These are phyloP conservation scores for Fabrea salina DNA, from an alignment of 169 alveolate species.

Conservation along the genomic window DNA sequence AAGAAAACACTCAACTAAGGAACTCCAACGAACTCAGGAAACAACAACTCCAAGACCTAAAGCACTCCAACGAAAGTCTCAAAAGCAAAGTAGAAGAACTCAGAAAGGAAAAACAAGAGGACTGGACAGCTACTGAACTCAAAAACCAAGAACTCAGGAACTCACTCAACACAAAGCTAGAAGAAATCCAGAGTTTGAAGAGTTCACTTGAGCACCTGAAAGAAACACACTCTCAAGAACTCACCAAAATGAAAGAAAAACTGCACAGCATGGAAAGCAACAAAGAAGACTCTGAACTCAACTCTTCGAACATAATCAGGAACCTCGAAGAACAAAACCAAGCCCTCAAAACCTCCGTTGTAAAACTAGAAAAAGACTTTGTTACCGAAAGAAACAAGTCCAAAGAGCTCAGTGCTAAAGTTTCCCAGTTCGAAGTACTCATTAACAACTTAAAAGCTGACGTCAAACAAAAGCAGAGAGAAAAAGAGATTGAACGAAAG, in stretches of 20 bases:
- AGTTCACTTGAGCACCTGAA: neutral
- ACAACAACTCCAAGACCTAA: neutral
- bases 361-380: neutral
- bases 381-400: neutral
- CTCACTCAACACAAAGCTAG: neutral
- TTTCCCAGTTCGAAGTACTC: too few relatives aligned
- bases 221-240: neutral
- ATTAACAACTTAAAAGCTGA: constrained; percentile 8
- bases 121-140: too few relatives aligned
- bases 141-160: too few relatives aligned
- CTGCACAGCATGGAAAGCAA: too few relatives aligned
- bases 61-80: neutral
- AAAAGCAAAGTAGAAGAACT: too few relatives aligned
- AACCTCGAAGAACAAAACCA: too few relatives aligned
- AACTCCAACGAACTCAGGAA: neutral
- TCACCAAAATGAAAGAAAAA: too few relatives aligned
- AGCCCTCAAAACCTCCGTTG: too few relatives aligned
- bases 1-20: neutral
- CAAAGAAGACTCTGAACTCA: too few relatives aligned
- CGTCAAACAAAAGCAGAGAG: neutral
- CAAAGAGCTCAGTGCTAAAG: neutral
- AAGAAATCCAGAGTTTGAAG: neutral
- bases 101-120: too few relatives aligned
- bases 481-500: neutral
- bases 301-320: too few relatives aligned